Percentiles rank a stretch among this genome's conserved stretches.
Evolutionary conservation across 768 basidiomycete genomes (phyloP).

Genomic region (Leucocoprinus sp.): DNA sequence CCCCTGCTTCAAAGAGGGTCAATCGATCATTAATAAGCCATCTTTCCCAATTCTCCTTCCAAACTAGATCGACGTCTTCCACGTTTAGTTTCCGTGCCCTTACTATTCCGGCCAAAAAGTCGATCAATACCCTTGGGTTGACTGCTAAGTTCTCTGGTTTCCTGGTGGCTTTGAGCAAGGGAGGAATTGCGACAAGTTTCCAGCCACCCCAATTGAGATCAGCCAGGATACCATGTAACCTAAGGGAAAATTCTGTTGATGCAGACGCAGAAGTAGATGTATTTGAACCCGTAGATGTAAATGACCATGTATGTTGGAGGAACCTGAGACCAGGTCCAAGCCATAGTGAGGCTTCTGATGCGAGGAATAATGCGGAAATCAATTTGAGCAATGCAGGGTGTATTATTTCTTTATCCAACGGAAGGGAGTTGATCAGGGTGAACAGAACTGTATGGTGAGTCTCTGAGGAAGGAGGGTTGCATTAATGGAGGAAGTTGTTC

Average conservation of each 20-base stretch:
- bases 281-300: background rate
- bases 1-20: slow-evolving; percentile 25
- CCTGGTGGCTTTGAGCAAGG: slow-evolving; percentile 41
- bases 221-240: slow-evolving; percentile 52
- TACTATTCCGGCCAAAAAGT: slow-evolving; percentile 42
- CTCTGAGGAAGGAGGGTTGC: slow-evolving; percentile 20
- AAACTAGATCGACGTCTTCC: slow-evolving; percentile 46
- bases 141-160: slow-evolving; percentile 33
- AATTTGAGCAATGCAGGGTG: slow-evolving; percentile 31
- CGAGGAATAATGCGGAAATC: slow-evolving; percentile 29
- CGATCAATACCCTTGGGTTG: slow-evolving; percentile 34
- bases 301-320: slow-evolving; percentile 40
- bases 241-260: slow-evolving; percentile 34
- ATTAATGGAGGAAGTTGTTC: slow-evolving; percentile 2
- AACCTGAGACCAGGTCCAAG: slow-evolving; percentile 48
- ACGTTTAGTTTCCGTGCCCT: slow-evolving; percentile 37
- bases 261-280: slow-evolving; percentile 12
- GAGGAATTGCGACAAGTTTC: slow-evolving; percentile 59
- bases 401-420: slow-evolving; percentile 18
- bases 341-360: slow-evolving; percentile 42
- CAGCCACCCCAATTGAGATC: slow-evolving; percentile 71
- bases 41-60: slow-evolving; percentile 45
- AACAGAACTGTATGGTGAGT: slow-evolving; percentile 28
- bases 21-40: slow-evolving; percentile 38
- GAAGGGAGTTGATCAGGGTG: slow-evolving; percentile 21